A percentile compares a stretch with the other conserved stretches of the same genome.
phyloP scores from a whole-genome alignment of 768 basidiomycete genomes.

The Kwoniella mangroviensis region DNA sequence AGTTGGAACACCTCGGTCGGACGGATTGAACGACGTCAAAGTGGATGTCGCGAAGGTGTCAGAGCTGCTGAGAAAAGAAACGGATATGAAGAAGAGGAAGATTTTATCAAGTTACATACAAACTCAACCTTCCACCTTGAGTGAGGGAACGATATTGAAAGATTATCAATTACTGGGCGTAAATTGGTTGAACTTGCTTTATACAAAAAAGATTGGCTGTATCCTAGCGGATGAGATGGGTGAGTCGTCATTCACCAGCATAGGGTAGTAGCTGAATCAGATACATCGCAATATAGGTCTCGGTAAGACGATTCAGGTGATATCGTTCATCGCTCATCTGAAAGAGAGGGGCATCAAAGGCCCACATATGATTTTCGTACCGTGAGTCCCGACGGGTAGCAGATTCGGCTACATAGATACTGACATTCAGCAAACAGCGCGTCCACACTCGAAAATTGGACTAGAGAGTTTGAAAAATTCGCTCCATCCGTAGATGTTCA shows the following conservation, averaged over 20 bases:
- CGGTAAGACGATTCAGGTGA: slow-evolving; percentile 98
- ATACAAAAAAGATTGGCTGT: slow-evolving; percentile 78
- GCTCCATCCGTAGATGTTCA: slow-evolving; percentile 82
- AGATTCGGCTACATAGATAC: background rate
- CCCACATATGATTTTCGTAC: slow-evolving; percentile 92
- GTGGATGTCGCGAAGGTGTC: slow-evolving; percentile 55
- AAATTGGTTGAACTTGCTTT: slow-evolving; percentile 92
- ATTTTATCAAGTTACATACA: slow-evolving; percentile 67
- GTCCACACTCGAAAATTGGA: slow-evolving; percentile 98
- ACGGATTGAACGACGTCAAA: slow-evolving; percentile 55
- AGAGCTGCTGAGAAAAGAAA: slow-evolving; percentile 54
- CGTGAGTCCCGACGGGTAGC: slow-evolving; percentile 65
- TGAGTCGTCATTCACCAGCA: slow-evolving; percentile 50
- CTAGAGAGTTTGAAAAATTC: slow-evolving; percentile 91
- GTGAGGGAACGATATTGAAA: slow-evolving; percentile 76
- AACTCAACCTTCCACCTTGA: slow-evolving; percentile 72
- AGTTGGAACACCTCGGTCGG: slow-evolving; percentile 42
- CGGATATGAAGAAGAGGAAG: slow-evolving; percentile 47
- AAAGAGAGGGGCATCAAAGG: slow-evolving; percentile 78
- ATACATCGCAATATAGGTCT: slow-evolving; percentile 66
- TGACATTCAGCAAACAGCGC: slow-evolving; percentile 63
- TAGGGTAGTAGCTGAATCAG: background rate
- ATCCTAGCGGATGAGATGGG: slow-evolving; percentile 99
- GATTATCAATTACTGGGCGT: slow-evolving; percentile 97
- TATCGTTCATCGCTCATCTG: slow-evolving; percentile 89